Base-by-base conservation (phyloP, 2,329 filamentous ascomycete genomes). In the Aspergillus sp. region DNA sequence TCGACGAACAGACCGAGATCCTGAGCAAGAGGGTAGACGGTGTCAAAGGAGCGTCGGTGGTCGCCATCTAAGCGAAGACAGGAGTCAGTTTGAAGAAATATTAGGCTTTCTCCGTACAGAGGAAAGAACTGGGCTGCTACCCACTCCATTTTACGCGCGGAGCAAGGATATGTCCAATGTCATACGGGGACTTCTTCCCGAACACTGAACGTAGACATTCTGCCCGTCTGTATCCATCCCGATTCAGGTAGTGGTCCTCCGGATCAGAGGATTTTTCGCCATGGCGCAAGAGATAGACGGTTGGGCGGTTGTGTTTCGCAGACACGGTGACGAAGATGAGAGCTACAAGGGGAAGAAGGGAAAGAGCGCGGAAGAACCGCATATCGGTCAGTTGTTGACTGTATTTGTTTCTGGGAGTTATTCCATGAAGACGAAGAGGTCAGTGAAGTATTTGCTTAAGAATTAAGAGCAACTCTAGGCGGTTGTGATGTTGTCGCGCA, bases 251-350 rank as follows among this genome's bases (percentile, higher is more conserved):
- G 30, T 57, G 54, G 27, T 63, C 54, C 7, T 52, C 29, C 5
- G 51, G 51, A 32, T 62, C 42, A 2, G 19, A 43, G 4, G 61
- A 51, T 30, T 63, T 63, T 43, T 64, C 61, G 32, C 57, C 61
- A 42, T 64, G 61, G 7, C 61, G 60, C 42, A 64, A 60, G 12
- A 64, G 48, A 32, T 58, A 63, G 12, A 63, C 52, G 5, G 52
- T 62, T 12, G 61, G 57, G 1, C 45, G 47, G 10, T 29, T 8
- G 6, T 7, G 29, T 2, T 28, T 12, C 10, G 51, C 54, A 10
- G 42, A 46, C 2, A 28, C 47, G 36, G 19, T 8, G 12, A 39
- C 27, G 3, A 48, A 7, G n/a, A 29, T 7, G 19, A 19, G 27
- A 19, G 30, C 26, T 4, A 26, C 7, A 35, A 10, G 19, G 26